phyloP scores from a whole-genome alignment of 257 asterid species.

The Pogostemon cablin region DNA sequence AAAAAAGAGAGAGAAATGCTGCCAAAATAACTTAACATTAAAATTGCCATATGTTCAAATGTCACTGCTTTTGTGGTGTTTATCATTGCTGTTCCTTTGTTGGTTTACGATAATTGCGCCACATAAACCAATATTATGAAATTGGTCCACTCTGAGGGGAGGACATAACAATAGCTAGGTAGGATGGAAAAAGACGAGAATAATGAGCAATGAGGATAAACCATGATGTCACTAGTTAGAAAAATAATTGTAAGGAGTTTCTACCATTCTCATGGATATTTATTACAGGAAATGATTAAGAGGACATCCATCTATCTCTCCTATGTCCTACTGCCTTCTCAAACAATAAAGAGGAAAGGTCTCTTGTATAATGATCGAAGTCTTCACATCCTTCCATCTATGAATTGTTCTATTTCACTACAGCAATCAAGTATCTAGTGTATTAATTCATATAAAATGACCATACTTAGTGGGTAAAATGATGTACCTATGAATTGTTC shows the following conservation, averaged over 20 bases:
- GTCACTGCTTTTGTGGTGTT: neutral
- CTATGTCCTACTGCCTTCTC: conserved; percentile 3
- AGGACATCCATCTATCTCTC: conserved; percentile 3
- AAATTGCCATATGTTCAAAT: neutral
- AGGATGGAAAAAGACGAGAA: neutral
- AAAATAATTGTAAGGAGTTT: neutral
- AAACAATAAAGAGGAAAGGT: neutral
- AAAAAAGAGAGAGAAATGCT: neutral
- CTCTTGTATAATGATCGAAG: neutral
- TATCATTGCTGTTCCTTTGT: neutral
- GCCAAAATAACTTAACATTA: conserved; percentile 7
- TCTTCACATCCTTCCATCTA: neutral
- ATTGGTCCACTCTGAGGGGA: neutral
- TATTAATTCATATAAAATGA: too few relatives aligned
- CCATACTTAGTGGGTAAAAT: neutral
- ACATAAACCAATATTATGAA: too few relatives aligned
- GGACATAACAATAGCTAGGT: neutral
- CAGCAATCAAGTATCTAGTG: too few relatives aligned
- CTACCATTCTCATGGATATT: neutral
- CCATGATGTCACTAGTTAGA: neutral
- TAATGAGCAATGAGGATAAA: neutral
- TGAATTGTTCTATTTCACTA: too few relatives aligned
- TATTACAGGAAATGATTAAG: neutral
- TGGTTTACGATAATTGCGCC: too few relatives aligned
- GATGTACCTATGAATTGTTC: conserved; percentile 12